phyloP scores from a whole-genome alignment of 306 rosid species.

The Lathyrus aphaca region DNA sequence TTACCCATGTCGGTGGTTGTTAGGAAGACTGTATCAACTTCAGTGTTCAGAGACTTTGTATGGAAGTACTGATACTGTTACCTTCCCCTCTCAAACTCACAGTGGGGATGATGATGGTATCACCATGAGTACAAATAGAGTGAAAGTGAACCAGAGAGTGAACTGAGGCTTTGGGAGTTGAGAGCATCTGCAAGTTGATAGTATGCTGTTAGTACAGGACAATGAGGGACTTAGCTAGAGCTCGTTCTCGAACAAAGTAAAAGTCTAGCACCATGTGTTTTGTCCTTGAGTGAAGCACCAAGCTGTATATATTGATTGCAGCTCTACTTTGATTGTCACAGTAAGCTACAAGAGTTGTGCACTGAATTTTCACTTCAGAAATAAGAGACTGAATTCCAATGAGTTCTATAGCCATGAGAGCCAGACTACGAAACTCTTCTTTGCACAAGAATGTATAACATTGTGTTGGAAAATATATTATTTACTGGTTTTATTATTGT shows the following conservation, averaged over 20 bases:
- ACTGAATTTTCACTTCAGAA: not conserved
- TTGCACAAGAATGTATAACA: not conserved
- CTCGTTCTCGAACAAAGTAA: not conserved
- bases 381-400: not conserved
- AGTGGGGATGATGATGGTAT: not conserved
- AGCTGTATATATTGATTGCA: not conserved
- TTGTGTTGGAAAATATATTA: too few species aligned
- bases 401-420: not conserved
- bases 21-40: too few species aligned
- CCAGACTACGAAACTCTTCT: not conserved
- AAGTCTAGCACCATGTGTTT: not conserved
- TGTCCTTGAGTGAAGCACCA: not conserved
- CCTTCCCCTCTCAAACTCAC: not conserved
- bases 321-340: not conserved
- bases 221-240: not conserved
- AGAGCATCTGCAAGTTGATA: not conserved
- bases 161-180: not conserved
- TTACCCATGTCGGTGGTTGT: not conserved
- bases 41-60: too few species aligned
- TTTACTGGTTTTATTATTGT: too few species aligned
- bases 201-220: not conserved
- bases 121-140: not conserved
- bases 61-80: too few species aligned
- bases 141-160: not conserved
- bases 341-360: not conserved